Evolutionary conservation across 75 land plant species (phyloP).

Genomic region (Selaginella tamariscina): DNA sequence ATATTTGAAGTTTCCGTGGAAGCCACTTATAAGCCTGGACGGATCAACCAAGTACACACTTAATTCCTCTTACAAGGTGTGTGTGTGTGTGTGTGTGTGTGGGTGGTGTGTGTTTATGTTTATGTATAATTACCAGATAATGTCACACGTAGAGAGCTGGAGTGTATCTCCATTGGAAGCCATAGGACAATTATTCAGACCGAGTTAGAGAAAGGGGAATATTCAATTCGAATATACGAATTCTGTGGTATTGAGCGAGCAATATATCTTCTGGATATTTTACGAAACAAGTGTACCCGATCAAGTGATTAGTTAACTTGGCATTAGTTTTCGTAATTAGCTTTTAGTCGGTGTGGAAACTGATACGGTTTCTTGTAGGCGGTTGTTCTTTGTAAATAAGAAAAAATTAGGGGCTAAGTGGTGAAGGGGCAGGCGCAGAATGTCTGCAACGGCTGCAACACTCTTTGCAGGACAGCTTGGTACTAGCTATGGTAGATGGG

Average conservation of each 20-base stretch:
- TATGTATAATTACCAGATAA: too few species aligned
- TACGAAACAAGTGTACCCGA: neutral
- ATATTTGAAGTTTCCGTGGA: conserved; percentile 77
- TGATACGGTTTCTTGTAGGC: too few species aligned
- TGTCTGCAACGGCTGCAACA: neutral
- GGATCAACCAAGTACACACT: conserved; percentile 65
- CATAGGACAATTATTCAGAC: conserved; percentile 42
- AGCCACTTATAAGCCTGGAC: conserved; percentile 55
- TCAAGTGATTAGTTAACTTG: neutral
- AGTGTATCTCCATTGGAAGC: conserved; percentile 56
- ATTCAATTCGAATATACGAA: neutral
- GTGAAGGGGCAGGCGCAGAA: neutral
- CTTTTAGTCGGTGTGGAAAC: too few species aligned
- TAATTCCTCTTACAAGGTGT: conserved; percentile 46
- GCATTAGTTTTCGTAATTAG: neutral
- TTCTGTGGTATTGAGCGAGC: conserved; percentile 1
- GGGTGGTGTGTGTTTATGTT: too few species aligned
- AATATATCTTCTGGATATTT: neutral
- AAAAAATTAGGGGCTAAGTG: neutral
- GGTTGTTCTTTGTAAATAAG: too few species aligned
- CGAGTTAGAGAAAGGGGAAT: conserved; percentile 13
- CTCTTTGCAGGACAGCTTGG: neutral
- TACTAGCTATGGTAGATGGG: neutral
- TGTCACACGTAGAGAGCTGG: conserved; percentile 61
- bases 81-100: conserved; percentile 5